A percentile compares a stretch with the other conserved stretches of the same genome.
Evolutionary conservation across 148 eudicot species (phyloP).

Genomic region (Persicaria maculosa): DNA sequence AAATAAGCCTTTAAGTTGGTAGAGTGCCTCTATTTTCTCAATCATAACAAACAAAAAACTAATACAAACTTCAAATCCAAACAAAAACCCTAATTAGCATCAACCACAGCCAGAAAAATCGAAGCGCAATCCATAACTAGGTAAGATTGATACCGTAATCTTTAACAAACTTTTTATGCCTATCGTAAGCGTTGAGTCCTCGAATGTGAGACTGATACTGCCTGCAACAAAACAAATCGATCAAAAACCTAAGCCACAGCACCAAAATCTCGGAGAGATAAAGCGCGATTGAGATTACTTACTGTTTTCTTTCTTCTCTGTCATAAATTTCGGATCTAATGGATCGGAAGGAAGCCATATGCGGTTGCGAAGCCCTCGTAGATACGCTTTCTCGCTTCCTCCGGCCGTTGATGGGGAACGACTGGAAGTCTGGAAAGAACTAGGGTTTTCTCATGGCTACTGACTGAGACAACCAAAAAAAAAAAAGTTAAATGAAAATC

Average conservation of each 20-base stretch:
- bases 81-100: background rate
- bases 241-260: background rate
- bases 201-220: slow-evolving; percentile 67
- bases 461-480: too few relatives aligned
- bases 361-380: background rate
- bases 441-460: background rate
- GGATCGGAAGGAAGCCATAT: slow-evolving; percentile 52
- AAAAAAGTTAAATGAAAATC: too few relatives aligned
- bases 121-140: background rate
- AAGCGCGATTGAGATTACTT: background rate
- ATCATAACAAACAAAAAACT: background rate
- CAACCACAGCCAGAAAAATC: background rate
- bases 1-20: too few relatives aligned
- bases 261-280: background rate
- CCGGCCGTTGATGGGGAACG: background rate
- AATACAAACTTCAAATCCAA: background rate
- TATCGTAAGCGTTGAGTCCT: slow-evolving; percentile 76
- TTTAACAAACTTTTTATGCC: slow-evolving; percentile 60
- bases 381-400: background rate
- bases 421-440: background rate
- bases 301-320: slow-evolving; percentile 62
- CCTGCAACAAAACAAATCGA: slow-evolving; percentile 22
- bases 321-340: slow-evolving; percentile 53
- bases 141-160: slow-evolving; percentile 44
- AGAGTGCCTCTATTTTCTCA: too few relatives aligned